A percentile compares a stretch with the other conserved stretches of the same genome.
Conservation (phyloP, 345 rosid genomes). For the Eucalyptus marginata region DNA sequence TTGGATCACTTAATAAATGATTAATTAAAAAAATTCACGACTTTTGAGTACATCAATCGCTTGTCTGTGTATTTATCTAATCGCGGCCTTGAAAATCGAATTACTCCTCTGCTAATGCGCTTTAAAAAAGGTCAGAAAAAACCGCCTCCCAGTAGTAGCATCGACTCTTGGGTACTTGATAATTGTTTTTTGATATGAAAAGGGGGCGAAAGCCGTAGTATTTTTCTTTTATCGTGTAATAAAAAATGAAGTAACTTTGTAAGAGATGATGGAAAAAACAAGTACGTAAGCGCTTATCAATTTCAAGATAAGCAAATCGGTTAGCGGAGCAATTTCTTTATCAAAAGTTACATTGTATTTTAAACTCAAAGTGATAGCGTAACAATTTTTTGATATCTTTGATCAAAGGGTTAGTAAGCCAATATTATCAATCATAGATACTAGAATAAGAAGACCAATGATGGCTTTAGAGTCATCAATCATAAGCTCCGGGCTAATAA, state of each 20-base stretch:
- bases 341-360: too few relatives aligned
- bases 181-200: not conserved
- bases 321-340: accelerated
- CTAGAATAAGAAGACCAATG: accelerated
- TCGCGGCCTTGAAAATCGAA: not conserved
- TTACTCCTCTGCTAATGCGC: not conserved
- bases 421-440: accelerated
- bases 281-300: accelerated
- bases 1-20: not conserved
- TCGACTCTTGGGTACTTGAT: not conserved
- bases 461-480: too few relatives aligned
- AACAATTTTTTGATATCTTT: too few relatives aligned
- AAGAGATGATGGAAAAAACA: accelerated
- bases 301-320: accelerated
- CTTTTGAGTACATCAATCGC: not conserved
- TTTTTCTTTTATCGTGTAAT: too few relatives aligned
- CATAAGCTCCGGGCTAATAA: too few relatives aligned
- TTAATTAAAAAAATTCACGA: not conserved
- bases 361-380: accelerated
- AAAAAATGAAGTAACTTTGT: too few relatives aligned
- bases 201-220: too few relatives aligned
- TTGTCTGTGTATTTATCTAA: not conserved
- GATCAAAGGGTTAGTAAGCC: accelerated
- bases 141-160: too few relatives aligned
- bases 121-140: accelerated